Conservation (phyloP, 148 eudicot species). For the Selenicereus undatus region DNA sequence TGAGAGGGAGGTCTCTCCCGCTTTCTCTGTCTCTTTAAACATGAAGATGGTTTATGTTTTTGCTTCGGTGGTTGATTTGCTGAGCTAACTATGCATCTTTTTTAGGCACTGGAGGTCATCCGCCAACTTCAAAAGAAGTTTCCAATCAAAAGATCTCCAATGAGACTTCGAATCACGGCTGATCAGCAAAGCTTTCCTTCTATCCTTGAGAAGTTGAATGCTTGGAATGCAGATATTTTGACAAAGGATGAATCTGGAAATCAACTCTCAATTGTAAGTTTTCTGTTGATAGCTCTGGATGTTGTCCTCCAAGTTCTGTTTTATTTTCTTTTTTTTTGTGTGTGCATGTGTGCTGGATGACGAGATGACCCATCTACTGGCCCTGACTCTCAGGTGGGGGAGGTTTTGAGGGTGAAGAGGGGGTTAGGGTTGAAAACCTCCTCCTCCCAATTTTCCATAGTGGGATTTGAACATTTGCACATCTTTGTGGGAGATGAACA, state of each 20-base stretch:
- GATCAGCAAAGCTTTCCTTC: constrained; percentile 43
- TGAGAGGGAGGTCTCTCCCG: neutral
- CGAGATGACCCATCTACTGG: neutral
- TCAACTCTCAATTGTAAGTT: constrained; percentile 76
- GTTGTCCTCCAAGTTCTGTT: neutral
- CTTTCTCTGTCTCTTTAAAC: no score
- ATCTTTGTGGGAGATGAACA: neutral
- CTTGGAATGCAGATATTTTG: constrained; percentile 57
- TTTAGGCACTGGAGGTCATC: constrained; percentile 87
- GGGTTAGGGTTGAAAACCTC: neutral
- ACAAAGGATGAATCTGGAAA: constrained; percentile 72
- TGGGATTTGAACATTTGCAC: neutral
- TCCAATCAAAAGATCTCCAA: constrained; percentile 86
- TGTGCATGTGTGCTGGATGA: neutral
- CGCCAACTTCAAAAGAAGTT: constrained; percentile 81
- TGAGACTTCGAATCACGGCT: constrained; percentile 64
- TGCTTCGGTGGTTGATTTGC: constrained; percentile 7
- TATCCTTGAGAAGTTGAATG: constrained; percentile 56
- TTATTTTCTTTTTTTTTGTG: neutral
- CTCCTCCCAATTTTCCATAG: neutral
- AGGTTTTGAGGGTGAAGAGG: neutral
- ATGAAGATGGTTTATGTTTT: neutral
- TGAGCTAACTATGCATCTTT: constrained; percentile 3
- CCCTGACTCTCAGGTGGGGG: neutral
- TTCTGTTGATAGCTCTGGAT: neutral